These are phyloP conservation scores for Corchorus olitorius DNA, from an alignment of 345 rosid species.

Conservation along the genomic window DNA sequence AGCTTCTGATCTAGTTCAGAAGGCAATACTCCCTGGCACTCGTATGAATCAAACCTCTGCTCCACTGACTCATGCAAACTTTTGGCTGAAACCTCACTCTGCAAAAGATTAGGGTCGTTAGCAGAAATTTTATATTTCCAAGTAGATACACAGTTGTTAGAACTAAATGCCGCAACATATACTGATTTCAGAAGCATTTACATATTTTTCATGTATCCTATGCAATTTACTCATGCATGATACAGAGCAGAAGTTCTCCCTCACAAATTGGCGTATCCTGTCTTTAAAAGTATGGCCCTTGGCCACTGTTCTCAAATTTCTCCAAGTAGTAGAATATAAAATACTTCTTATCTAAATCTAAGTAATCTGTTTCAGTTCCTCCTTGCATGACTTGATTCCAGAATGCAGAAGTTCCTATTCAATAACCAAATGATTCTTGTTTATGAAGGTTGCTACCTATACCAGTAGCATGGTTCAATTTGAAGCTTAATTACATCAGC, in stretches of 20 bases:
- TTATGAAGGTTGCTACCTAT: neutral
- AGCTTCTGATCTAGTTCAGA: constrained; percentile 72
- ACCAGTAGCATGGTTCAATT: neutral
- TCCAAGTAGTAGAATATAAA: neutral
- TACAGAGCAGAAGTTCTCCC: neutral
- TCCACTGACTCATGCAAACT: constrained; percentile 37
- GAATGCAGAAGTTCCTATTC: constrained; percentile 4
- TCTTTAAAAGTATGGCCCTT: neutral
- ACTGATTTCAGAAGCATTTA: neutral
- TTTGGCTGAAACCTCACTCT: constrained; percentile 29
- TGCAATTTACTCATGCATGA: neutral
- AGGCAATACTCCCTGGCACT: constrained; percentile 63
- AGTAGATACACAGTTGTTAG: neutral
- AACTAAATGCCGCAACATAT: neutral
- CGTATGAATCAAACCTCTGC: constrained; percentile 40
- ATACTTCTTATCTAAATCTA: neutral
- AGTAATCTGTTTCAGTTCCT: neutral
- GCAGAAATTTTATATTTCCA: neutral
- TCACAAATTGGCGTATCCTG: neutral
- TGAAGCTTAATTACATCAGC: neutral
- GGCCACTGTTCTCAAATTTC: neutral
- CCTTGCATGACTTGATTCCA: neutral
- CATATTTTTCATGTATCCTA: neutral
- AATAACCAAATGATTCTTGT: neutral
- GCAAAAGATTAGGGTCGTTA: constrained; percentile 25